Percentiles rank a stretch among this genome's conserved stretches.
Evolutionary conservation across 208 protist genomes (phyloP).

Genomic region (Crithidia expoeki): DNA sequence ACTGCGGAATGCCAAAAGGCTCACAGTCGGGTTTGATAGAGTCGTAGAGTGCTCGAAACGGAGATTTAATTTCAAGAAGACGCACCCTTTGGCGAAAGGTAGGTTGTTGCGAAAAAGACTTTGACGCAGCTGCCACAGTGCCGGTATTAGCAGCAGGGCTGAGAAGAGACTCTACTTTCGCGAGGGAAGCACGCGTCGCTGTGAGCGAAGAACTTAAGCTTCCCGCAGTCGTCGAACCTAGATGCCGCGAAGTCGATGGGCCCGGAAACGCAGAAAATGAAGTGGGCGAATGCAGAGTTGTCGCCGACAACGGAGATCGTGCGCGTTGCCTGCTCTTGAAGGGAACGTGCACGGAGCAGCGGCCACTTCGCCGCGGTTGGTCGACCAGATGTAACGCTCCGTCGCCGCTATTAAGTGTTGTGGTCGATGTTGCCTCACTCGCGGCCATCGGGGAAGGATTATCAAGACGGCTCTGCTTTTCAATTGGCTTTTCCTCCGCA

Average conservation of each 20-base stretch:
- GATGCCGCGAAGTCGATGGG: background rate
- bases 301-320: constrained; percentile 1
- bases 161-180: background rate
- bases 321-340: constrained; percentile 43
- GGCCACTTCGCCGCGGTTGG: background rate
- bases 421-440: background rate
- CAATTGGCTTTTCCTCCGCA: constrained; percentile 10
- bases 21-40: constrained; percentile 42
- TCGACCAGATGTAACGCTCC: background rate
- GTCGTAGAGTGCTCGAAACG: constrained; percentile 71
- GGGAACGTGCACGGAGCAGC: constrained; percentile 44
- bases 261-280: background rate
- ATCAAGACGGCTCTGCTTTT: background rate
- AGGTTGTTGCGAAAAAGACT: background rate
- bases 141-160: background rate
- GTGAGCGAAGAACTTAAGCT: background rate
- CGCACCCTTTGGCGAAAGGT: constrained; percentile 25
- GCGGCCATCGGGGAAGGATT: background rate
- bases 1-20: constrained; percentile 81
- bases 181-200: background rate
- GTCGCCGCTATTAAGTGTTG: background rate
- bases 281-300: background rate
- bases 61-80: constrained; percentile 90
- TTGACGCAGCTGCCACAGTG: background rate
- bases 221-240: background rate